Conservation (phyloP, 2,329 filamentous ascomycete species). For the Pseudogymnoascus sp. region DNA sequence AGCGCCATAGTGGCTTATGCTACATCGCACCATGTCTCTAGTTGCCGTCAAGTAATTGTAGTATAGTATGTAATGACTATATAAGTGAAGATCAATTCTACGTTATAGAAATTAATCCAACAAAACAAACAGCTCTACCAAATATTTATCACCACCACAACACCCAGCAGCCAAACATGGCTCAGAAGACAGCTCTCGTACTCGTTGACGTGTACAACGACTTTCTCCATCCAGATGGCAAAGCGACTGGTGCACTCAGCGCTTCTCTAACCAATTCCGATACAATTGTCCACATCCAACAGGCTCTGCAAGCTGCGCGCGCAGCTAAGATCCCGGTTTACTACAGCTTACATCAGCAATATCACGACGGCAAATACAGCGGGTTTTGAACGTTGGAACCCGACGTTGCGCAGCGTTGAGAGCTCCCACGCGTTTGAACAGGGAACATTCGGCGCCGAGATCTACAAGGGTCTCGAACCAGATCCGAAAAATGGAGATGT, state of each 20-base stretch:
- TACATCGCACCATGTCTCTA: background rate
- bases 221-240: constrained; percentile 22
- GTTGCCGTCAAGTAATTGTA: background rate
- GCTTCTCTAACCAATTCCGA: constrained; percentile 23
- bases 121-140: background rate
- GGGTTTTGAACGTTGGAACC: constrained; percentile 25
- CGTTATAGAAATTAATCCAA: background rate
- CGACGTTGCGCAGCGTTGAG: constrained; percentile 15
- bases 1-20: background rate
- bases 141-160: background rate
- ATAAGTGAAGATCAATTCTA: background rate
- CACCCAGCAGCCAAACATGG: background rate
- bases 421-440: constrained; percentile 22
- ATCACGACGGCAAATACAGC: constrained; percentile 18
- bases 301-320: constrained; percentile 21
- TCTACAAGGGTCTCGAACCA: constrained; percentile 25
- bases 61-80: background rate
- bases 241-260: constrained; percentile 20
- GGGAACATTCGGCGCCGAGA: constrained; percentile 25
- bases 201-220: constrained; percentile 25
- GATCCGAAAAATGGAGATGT: constrained; percentile 24
- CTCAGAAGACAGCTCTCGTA: constrained; percentile 19
- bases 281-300: constrained; percentile 22
- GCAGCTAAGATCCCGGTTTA: constrained; percentile 25
- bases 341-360: constrained; percentile 29